Percentiles rank a stretch among this genome's conserved stretches.
Evolutionary conservation across 169 alveolate species (phyloP).

Genomic region (Cystoisospora suis): DNA sequence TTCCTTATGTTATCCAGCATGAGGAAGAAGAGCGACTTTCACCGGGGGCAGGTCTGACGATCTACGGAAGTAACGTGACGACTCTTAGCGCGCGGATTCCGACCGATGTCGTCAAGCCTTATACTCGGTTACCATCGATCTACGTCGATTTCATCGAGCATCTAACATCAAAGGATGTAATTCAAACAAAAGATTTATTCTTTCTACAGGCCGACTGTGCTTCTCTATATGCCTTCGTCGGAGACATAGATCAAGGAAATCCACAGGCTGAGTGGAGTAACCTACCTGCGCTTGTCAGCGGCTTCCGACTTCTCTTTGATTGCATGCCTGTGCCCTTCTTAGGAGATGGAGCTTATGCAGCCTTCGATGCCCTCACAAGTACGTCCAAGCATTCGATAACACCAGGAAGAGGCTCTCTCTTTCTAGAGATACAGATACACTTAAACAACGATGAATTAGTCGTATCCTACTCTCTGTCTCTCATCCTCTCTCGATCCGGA

Average conservation of each 20-base stretch:
- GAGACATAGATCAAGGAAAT: conserved; percentile 34
- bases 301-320: conserved; percentile 35
- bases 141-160: conserved; percentile 10
- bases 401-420: neutral
- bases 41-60: neutral
- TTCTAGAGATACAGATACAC: neutral
- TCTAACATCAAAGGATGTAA: neutral
- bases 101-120: neutral
- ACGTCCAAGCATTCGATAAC: neutral
- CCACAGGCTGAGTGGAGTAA: conserved; percentile 38
- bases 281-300: conserved; percentile 10
- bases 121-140: neutral
- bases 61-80: conserved; percentile 31
- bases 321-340: neutral
- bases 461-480: too few relatives aligned
- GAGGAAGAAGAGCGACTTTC: conserved; percentile 42
- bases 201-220: conserved; percentile 30
- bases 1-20: conserved; percentile 42
- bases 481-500: too few relatives aligned
- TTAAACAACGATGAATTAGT: neutral
- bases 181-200: conserved; percentile 24
- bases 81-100: conserved; percentile 20
- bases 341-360: neutral
- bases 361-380: conserved; percentile 7
- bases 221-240: conserved; percentile 42